These are phyloP conservation scores for Daedaleopsis sinensis DNA, from an alignment of 768 basidiomycete species.

Conservation along the genomic window DNA sequence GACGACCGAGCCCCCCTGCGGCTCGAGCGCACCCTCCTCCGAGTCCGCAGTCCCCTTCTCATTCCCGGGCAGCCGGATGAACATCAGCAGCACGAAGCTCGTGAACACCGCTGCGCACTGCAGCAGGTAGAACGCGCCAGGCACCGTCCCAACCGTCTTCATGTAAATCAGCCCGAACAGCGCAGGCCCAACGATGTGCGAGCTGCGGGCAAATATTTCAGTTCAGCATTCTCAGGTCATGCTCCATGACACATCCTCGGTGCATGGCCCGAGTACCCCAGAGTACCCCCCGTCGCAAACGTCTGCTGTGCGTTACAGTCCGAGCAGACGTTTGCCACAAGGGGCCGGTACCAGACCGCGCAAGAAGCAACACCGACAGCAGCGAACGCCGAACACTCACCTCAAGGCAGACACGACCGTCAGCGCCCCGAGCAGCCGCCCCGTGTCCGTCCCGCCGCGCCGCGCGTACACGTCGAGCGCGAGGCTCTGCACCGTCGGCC, in stretches of 20 bases:
- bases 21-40: no score
- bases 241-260: not conserved
- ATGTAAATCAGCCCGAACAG: conserved; percentile 76
- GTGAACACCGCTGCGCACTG: conserved; percentile 16
- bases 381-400: conserved; percentile 36
- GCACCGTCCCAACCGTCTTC: conserved; percentile 71
- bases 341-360: no score
- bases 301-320: no score
- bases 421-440: conserved; percentile 78
- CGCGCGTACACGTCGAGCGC: conserved; percentile 65
- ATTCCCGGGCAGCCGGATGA: conserved; percentile 15
- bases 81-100: conserved; percentile 10
- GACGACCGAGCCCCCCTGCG: no score
- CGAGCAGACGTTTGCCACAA: no score
- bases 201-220: conserved; percentile 39
- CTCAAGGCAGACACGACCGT: conserved; percentile 75
- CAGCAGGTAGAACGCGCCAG: conserved; percentile 56
- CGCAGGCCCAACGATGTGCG: conserved; percentile 73
- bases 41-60: not conserved
- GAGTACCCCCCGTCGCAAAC: not conserved
- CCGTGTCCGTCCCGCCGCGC: conserved; percentile 64
- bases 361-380: not conserved
- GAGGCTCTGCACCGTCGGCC: conserved; percentile 71
- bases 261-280: no score
- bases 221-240: no score